phyloP scores from a whole-genome alignment of 2,329 filamentous ascomycete genomes.

The Penicillium verrucosum region DNA sequence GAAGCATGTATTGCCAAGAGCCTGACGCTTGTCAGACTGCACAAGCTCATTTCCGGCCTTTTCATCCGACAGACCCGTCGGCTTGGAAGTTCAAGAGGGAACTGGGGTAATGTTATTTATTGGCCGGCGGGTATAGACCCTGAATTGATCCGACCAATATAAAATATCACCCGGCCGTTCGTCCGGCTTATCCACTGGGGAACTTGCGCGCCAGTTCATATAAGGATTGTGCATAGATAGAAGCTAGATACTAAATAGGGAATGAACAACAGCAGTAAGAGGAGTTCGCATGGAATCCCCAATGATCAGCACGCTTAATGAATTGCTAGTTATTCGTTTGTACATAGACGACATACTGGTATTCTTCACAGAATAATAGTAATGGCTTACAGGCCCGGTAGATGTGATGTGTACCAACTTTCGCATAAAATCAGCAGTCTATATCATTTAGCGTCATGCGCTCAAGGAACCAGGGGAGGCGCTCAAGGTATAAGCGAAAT shows the following conservation, averaged over 20 bases:
- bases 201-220: not conserved
- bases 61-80: not conserved
- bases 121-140: not conserved
- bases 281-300: not conserved
- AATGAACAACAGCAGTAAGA: not conserved
- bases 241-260: not conserved
- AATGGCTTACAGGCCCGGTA: not conserved
- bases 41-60: not conserved
- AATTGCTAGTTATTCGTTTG: not conserved
- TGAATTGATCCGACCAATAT: not conserved
- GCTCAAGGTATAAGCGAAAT: not conserved
- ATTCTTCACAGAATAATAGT: not conserved
- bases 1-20: not conserved
- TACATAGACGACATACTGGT: not conserved
- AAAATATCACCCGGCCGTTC: not conserved
- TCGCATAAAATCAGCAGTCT: not conserved
- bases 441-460: not conserved
- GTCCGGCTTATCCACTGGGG: not conserved
- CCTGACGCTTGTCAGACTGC: not conserved
- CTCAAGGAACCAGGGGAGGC: not conserved
- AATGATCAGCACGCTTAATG: not conserved
- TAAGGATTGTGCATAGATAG: not conserved
- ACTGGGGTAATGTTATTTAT: not conserved
- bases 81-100: not conserved
- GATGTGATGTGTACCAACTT: not conserved